Conservation (phyloP, 352 stramenopile genomes). For the Lagenidium giganteum region DNA sequence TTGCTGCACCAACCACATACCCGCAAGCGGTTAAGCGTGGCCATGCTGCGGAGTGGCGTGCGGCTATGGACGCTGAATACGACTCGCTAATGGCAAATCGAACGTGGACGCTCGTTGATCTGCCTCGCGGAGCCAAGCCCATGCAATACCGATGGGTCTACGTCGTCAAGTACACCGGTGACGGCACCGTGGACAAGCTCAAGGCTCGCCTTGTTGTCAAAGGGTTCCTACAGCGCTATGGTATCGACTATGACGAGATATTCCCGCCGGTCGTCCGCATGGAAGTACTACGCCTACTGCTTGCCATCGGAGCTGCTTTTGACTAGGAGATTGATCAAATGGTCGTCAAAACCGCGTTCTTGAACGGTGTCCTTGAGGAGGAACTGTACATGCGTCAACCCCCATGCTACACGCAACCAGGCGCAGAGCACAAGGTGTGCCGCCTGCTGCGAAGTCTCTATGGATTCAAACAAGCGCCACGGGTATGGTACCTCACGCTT, state of each 20-base stretch:
- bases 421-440: background rate
- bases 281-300: slow-evolving; percentile 7
- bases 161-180: slow-evolving; percentile 8
- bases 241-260: slow-evolving; percentile 20
- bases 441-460: slow-evolving; percentile 7
- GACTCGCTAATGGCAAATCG: slow-evolving; percentile 2
- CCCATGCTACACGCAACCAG: too few relatives aligned
- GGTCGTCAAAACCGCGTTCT: background rate
- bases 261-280: slow-evolving; percentile 11
- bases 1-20: slow-evolving; percentile 6
- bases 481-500: slow-evolving; percentile 10
- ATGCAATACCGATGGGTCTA: slow-evolving; percentile 16
- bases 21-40: too few relatives aligned
- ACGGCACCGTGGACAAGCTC: slow-evolving; percentile 15
- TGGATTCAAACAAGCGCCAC: slow-evolving; percentile 8
- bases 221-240: slow-evolving; percentile 17
- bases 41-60: slow-evolving; percentile 2
- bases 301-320: background rate
- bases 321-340: slow-evolving; percentile 1
- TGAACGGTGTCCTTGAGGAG: background rate
- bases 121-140: slow-evolving; percentile 8
- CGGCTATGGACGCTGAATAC: slow-evolving; percentile 6
- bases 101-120: slow-evolving; percentile 2
- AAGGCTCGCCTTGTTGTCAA: slow-evolving; percentile 19
- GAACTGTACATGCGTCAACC: background rate